Percentiles rank a stretch among this genome's conserved stretches.
Evolutionary conservation across 2,329 filamentous ascomycete genomes (phyloP).

Genomic region (Cercospora berteroae): DNA sequence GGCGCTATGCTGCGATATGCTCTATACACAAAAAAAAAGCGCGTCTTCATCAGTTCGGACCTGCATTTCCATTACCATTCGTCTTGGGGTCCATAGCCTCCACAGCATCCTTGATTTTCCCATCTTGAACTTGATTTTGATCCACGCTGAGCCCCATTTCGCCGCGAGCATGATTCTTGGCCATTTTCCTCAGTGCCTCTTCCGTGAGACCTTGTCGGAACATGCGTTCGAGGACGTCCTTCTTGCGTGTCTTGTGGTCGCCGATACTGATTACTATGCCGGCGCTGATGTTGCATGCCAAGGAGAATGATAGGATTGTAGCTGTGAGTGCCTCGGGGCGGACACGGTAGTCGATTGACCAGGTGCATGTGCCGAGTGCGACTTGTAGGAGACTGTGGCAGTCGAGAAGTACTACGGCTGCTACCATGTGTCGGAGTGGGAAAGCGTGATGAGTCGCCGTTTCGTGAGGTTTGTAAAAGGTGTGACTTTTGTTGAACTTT

Average conservation of each 20-base stretch:
- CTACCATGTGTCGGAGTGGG: conserved; percentile 68
- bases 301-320: conserved; percentile 75
- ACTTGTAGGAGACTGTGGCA: conserved; percentile 79
- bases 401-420: conserved; percentile 76
- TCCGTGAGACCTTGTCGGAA: conserved; percentile 72
- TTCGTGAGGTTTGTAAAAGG: conserved; percentile 86
- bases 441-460: conserved; percentile 79
- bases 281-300: conserved; percentile 73
- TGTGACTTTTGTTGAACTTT: conserved; percentile 79
- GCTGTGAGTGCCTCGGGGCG: conserved; percentile 73
- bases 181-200: conserved; percentile 57
- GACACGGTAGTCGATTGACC: conserved; percentile 69
- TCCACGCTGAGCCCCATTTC: conserved; percentile 23
- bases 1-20: background rate
- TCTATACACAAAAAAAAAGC: background rate
- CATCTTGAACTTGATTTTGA: conserved; percentile 19
- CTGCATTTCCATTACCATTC: background rate
- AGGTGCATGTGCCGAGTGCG: conserved; percentile 73
- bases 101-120: conserved; percentile 20
- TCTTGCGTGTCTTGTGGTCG: conserved; percentile 75
- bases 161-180: conserved; percentile 26
- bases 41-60: background rate
- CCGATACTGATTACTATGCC: conserved; percentile 75
- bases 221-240: conserved; percentile 76
- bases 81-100: conserved; percentile 3